phyloP scores from a whole-genome alignment of 768 basidiomycete genomes.

The Butyriboletus loyo region DNA sequence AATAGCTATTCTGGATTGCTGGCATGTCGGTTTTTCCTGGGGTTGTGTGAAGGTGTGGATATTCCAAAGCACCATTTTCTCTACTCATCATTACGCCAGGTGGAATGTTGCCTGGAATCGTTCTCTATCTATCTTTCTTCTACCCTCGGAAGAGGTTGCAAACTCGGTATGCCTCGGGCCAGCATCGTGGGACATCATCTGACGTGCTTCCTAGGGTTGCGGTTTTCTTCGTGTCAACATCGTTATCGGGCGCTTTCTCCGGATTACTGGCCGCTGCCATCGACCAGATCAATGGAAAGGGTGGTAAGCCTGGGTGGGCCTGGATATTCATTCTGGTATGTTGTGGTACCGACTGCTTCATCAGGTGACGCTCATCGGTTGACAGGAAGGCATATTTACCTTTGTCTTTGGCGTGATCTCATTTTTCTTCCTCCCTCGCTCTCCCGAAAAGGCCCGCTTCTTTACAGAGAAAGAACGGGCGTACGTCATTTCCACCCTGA shows the following conservation, averaged over 20 bases:
- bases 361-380: background rate
- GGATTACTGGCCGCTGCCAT: constrained; percentile 64
- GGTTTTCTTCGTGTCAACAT: constrained; percentile 41
- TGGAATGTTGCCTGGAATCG: constrained; percentile 56
- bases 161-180: constrained; percentile 8
- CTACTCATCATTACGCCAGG: constrained; percentile 31
- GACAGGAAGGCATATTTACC: constrained; percentile 60
- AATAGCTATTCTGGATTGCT: constrained; percentile 52
- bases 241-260: constrained; percentile 58
- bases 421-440: constrained; percentile 48
- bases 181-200: constrained; percentile 1
- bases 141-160: constrained; percentile 33
- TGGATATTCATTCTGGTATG: constrained; percentile 57
- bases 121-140: constrained; percentile 55
- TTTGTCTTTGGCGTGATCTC: constrained; percentile 50
- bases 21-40: constrained; percentile 46
- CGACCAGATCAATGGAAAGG: constrained; percentile 50
- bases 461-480: constrained; percentile 48
- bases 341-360: background rate
- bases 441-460: constrained; percentile 46
- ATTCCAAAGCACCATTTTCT: background rate
- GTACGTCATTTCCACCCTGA: constrained; percentile 36
- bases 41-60: constrained; percentile 54
- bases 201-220: constrained; percentile 33
- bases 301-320: constrained; percentile 55